phyloP scores from a whole-genome alignment of 306 rosid genomes.

The Delonix regia region DNA sequence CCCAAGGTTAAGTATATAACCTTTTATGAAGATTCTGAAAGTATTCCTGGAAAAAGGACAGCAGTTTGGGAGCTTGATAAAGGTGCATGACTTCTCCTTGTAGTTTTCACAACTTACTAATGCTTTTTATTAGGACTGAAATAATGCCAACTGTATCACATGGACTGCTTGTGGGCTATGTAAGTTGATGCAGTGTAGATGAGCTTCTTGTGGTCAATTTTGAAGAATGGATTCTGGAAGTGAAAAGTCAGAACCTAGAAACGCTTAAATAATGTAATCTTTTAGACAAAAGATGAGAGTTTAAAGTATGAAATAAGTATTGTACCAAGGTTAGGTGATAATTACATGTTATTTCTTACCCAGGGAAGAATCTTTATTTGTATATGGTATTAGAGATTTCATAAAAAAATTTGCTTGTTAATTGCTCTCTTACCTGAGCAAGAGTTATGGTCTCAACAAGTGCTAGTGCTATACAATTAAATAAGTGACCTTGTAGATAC shows the following conservation, averaged over 20 bases:
- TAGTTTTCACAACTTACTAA: slow-evolving; percentile 32
- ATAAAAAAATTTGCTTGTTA: slow-evolving; percentile 4
- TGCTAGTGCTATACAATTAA: slow-evolving; percentile 7
- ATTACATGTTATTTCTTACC: slow-evolving; percentile 15
- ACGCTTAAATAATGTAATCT: slow-evolving; percentile 16
- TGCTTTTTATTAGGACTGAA: slow-evolving; percentile 32
- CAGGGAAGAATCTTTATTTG: slow-evolving; percentile 21
- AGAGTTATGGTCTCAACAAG: slow-evolving; percentile 1
- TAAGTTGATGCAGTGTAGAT: neutral
- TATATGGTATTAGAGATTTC: slow-evolving; percentile 4
- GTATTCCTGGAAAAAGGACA: slow-evolving; percentile 90
- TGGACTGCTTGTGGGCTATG: neutral
- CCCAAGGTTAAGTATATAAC: slow-evolving; percentile 86
- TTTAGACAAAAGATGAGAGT: slow-evolving; percentile 13
- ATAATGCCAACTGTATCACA: slow-evolving; percentile 6
- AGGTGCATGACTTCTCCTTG: slow-evolving; percentile 57
- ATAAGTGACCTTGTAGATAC: slow-evolving; percentile 14
- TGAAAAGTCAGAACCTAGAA: slow-evolving; percentile 9
- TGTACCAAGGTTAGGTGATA: neutral
- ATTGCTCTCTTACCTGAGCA: slow-evolving; percentile 24
- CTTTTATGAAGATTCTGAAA: slow-evolving; percentile 88
- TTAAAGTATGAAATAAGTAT: slow-evolving; percentile 9
- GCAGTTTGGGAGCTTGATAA: slow-evolving; percentile 99
- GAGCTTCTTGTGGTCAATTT: slow-evolving; percentile 10
- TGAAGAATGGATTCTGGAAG: slow-evolving; percentile 1